Conservation (phyloP, 208 protist species). For the Tritrichomonas foetus region DNA sequence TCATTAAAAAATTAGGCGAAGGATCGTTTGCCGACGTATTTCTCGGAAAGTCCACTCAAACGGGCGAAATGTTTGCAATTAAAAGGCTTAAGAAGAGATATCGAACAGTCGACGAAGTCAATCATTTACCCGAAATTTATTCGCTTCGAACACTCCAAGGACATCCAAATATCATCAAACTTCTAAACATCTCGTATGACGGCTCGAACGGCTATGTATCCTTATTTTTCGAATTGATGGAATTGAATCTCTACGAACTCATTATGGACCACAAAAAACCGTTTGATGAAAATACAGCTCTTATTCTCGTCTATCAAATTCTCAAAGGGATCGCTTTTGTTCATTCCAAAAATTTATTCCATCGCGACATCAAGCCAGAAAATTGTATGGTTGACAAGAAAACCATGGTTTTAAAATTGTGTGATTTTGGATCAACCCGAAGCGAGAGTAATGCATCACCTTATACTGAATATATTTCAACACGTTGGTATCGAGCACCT, state of each 20-base stretch:
- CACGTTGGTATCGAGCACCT: constrained; percentile 74
- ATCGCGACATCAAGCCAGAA: constrained; percentile 81
- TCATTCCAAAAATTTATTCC: constrained; percentile 73
- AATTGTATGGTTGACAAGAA: constrained; percentile 79
- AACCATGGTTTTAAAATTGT: constrained; percentile 74
- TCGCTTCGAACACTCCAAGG: constrained; percentile 76
- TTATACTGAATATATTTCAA: constrained; percentile 67
- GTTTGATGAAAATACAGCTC: neutral
- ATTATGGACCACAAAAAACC: constrained; percentile 61
- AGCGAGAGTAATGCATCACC: constrained; percentile 66
- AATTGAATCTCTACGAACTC: constrained; percentile 81
- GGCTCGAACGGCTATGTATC: neutral
- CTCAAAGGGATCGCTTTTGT: neutral
- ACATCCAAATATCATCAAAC: constrained; percentile 83
- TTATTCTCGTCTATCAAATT: neutral
- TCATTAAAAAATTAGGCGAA: neutral
- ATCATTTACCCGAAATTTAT: constrained; percentile 87
- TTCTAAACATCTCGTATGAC: constrained; percentile 83
- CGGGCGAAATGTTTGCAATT: neutral
- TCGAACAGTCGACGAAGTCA: constrained; percentile 64
- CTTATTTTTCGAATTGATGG: constrained; percentile 90
- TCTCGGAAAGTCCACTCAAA: neutral
- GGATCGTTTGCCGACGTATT: constrained; percentile 4
- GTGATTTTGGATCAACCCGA: constrained; percentile 79
- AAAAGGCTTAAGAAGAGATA: constrained; percentile 14